phyloP scores from a whole-genome alignment of 2,329 filamentous ascomycete genomes.

The Kalmusia sp. region DNA sequence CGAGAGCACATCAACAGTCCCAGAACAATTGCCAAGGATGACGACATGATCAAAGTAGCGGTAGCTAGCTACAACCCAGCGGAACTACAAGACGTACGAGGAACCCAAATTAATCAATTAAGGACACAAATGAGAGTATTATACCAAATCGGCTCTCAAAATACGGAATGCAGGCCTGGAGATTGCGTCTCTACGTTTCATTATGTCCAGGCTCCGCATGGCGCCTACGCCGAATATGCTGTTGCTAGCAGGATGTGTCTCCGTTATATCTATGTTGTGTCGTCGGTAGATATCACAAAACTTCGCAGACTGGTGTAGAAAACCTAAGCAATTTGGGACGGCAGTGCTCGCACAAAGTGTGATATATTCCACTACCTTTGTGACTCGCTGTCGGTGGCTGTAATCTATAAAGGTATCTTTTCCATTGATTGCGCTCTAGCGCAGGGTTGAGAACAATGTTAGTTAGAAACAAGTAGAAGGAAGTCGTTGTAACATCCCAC shows the following conservation, averaged over 20 bases:
- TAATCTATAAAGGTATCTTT: not conserved
- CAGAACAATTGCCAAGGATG: not conserved
- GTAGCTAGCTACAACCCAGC: conserved; percentile 49
- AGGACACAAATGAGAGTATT: conserved; percentile 62
- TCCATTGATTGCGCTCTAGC: not conserved
- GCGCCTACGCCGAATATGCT: conserved; percentile 66
- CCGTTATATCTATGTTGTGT: not conserved
- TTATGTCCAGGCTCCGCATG: conserved; percentile 56
- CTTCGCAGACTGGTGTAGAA: too few relatives aligned
- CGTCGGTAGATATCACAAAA: not conserved
- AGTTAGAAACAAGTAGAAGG: too few relatives aligned
- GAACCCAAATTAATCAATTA: conserved; percentile 40
- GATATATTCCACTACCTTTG: too few relatives aligned
- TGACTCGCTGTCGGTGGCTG: not conserved
- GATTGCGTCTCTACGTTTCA: conserved; percentile 64
- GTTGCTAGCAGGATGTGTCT: conserved; percentile 48
- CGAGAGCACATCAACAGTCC: too few relatives aligned
- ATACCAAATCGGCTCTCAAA: conserved; percentile 59
- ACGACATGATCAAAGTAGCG: conserved; percentile 42
- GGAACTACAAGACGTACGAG: conserved; percentile 43
- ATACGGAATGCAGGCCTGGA: conserved; percentile 62
- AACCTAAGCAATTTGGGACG: too few relatives aligned
- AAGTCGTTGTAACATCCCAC: too few relatives aligned
- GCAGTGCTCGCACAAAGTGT: too few relatives aligned
- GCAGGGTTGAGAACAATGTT: not conserved